Evolutionary conservation across 208 protist genomes (phyloP), one percentile per base, ranked within the genome.

Genomic region (Wallacemonas sp.): DNA sequence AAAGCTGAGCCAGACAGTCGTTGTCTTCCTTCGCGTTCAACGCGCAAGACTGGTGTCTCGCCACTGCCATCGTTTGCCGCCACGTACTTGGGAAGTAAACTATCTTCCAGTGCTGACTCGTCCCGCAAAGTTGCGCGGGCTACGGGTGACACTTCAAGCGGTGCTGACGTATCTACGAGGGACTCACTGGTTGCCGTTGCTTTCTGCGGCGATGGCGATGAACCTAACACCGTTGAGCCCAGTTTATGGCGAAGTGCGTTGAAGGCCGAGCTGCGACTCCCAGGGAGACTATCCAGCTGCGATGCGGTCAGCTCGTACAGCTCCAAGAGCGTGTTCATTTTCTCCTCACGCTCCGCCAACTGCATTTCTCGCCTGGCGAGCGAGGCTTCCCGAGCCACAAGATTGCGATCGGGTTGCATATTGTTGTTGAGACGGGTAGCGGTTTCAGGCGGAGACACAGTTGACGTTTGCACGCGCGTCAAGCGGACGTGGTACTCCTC

Each of bases 271-370:
- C 19, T n/a, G 27, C 45, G 38, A 21, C 47, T 38, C 53, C 60
- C 24, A 12, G 68, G 69, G 5, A 96, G 54, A 41, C 72, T 31
- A 70, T 96, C 86, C 12, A 96, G 67, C 55, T 81, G 73, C 47
- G 82, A 77, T n/a, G 86, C 66, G 11, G 85, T 93, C 26, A 96
- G 72, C 44, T 91, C 90, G 55, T 96, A 96, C n/a, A 96, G 69
- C 19, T 72, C 44, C 47, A 96, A 64, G 19, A 96, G 69, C 0
- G 79, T 59, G 38, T 82, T 70, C 15, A 96, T 62, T 47, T 96
- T 93, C 31, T 73, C 70, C 69, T 96, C 90, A 28, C 86, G 75
- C 62, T 79, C 77, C 1, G 41, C 24, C 45, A 94, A 64, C 41
- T 63, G 53, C 28, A 44, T 45, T 51, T 91, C 85, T 19, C 79